Evolutionary conservation across 331 rosid species (phyloP), one percentile per base, ranked within the genome.

Genomic region (Malus hybrid): DNA sequence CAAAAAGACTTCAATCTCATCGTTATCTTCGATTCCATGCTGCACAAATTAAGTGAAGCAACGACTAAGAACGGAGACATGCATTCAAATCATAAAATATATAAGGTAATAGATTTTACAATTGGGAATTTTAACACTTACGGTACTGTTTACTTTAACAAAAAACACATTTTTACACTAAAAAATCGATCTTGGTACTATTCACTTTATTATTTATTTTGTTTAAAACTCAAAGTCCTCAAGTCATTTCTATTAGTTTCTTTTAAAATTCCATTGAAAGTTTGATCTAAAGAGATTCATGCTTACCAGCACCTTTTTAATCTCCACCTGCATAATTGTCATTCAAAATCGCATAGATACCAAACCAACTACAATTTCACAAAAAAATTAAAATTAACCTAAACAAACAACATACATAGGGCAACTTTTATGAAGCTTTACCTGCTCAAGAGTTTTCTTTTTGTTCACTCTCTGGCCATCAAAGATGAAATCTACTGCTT

Each of bases 11-110:
- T 66, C 73, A 15, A 76, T 76, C 22, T 20, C 59, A 10, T 66
- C 67, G 3, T 60, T 55, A 2, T 76, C 73, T 56, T 54, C 79
- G 73, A 76, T 32, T 27, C 42, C 5, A 76, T 66, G 73, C 67
- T 76, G 64, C 64, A 34, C 12, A 28, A 44, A 55, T 7, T 75
- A 18, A 44, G 50, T 44, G 14, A 33, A 3, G 31, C 1, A 70
- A 28, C 79, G 36, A 75, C 19, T 50, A 70, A 18, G 62, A 10
- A 50, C 20, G 0, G 15, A 52, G 5, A 10, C 15, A 10, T 11
- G 0, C 50, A 11, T 52, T 54, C 20, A 20, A 6, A 32, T 10
- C 50, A 54, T 14, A 54, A 54, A 27, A 54, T 32, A 10, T 10
- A 13, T 19, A 2, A 18, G 2, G 10, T 52, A 10, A 54, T 29